These are phyloP conservation scores for Ogataea naganishii DNA, from an alignment of 805 yeast genomes.

Conservation along the genomic window DNA sequence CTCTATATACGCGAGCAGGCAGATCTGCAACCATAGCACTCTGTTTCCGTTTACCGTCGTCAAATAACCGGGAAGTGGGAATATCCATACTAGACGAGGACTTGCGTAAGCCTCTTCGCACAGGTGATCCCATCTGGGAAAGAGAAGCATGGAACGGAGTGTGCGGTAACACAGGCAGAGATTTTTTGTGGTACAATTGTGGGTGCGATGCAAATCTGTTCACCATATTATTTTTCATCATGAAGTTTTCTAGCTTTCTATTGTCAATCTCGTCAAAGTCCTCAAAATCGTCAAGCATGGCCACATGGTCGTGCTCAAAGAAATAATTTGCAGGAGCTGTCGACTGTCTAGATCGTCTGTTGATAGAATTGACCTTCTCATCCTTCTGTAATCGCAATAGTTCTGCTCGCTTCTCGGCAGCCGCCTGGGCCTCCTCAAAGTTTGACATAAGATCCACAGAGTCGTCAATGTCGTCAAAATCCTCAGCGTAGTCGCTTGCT, in stretches of 20 bases:
- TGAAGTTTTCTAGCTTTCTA: slow-evolving; percentile 13
- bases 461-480: not conserved
- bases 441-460: slow-evolving; percentile 2
- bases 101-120: slow-evolving; percentile 14
- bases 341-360: not conserved
- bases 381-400: slow-evolving; percentile 4
- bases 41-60: no score
- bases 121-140: slow-evolving; percentile 9
- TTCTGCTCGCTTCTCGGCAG: slow-evolving; percentile 12
- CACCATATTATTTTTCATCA: no score
- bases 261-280: slow-evolving; percentile 15
- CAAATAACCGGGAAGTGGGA: no score
- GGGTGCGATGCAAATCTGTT: no score
- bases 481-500: slow-evolving; percentile 3
- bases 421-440: slow-evolving; percentile 10
- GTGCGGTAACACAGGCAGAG: no score
- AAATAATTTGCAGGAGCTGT: not conserved
- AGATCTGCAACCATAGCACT: no score
- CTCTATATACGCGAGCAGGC: slow-evolving; percentile 5
- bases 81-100: slow-evolving; percentile 21
- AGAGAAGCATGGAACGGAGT: no score
- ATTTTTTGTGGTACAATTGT: no score
- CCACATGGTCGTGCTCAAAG: slow-evolving; percentile 15
- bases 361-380: slow-evolving; percentile 5
- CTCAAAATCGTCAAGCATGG: slow-evolving; percentile 18